Conservation (phyloP, 2,329 filamentous ascomycete genomes). For the Penicillium hesseltinei region DNA sequence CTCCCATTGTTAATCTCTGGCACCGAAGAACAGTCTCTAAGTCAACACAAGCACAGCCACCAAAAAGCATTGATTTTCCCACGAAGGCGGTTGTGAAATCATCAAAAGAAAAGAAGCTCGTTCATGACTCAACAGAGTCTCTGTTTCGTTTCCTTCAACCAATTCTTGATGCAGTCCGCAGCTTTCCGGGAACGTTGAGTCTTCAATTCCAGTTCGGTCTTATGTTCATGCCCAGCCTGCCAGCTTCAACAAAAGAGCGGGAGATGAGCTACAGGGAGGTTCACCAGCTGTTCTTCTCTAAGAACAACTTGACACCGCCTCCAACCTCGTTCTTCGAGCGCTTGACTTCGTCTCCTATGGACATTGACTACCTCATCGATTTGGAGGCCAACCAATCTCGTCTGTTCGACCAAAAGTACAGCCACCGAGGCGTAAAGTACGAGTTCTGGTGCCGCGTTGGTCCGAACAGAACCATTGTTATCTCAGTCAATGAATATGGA, state of each 20-base stretch:
- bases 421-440: conserved; percentile 30
- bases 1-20: neutral
- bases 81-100: neutral
- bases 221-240: conserved; percentile 30
- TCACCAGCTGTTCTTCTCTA: conserved; percentile 38
- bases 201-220: conserved; percentile 42
- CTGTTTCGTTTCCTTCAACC: conserved; percentile 32
- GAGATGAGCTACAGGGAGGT: conserved; percentile 13
- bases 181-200: conserved; percentile 35
- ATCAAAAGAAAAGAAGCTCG: neutral
- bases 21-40: neutral
- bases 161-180: conserved; percentile 33
- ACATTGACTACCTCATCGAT: conserved; percentile 41
- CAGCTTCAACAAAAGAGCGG: conserved; percentile 13
- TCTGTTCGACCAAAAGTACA: conserved; percentile 31
- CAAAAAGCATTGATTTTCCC: neutral
- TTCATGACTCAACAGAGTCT: conserved; percentile 6
- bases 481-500: conserved; percentile 36
- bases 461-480: conserved; percentile 29
- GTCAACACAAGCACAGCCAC: neutral
- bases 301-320: conserved; percentile 25
- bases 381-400: conserved; percentile 24
- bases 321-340: conserved; percentile 37
- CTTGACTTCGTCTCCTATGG: conserved; percentile 41
- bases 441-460: conserved; percentile 42